phyloP scores from a whole-genome alignment of 2,329 filamentous ascomycete genomes.

The Pseudogymnoascus sp. region DNA sequence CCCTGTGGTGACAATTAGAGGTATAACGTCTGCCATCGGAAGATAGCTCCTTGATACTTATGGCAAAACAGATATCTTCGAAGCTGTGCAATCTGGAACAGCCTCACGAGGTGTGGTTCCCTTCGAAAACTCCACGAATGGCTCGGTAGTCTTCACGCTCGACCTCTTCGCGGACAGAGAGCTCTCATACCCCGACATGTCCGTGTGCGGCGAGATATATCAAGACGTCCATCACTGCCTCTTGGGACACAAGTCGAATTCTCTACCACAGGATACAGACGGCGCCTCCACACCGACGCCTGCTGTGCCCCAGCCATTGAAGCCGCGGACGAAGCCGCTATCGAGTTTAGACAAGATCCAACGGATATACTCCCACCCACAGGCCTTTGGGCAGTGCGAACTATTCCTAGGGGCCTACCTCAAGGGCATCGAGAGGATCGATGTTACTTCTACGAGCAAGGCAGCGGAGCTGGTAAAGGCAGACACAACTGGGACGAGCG shows the following conservation, averaged over 20 bases:
- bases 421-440: conserved; percentile 67
- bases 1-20: conserved; percentile 39
- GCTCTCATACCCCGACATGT: conserved; percentile 55
- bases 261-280: not conserved
- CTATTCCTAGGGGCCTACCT: conserved; percentile 63
- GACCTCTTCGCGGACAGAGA: conserved; percentile 77
- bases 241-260: conserved; percentile 43
- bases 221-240: conserved; percentile 84
- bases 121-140: conserved; percentile 94
- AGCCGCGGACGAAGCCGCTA: conserved; percentile 41
- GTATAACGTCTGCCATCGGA: conserved; percentile 17
- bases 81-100: conserved; percentile 59
- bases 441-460: conserved; percentile 77
- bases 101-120: conserved; percentile 75
- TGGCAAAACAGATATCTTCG: conserved; percentile 60
- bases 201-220: conserved; percentile 77
- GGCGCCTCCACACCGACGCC: conserved; percentile 42
- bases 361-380: conserved; percentile 84
- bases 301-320: conserved; percentile 37
- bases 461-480: conserved; percentile 70
- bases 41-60: conserved; percentile 9
- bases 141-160: conserved; percentile 81
- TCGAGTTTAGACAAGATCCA: conserved; percentile 53
- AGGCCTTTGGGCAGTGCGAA: conserved; percentile 89
- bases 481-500: conserved; percentile 50